Conservation (phyloP, 768 basidiomycete genomes). For the Russula sp. region DNA sequence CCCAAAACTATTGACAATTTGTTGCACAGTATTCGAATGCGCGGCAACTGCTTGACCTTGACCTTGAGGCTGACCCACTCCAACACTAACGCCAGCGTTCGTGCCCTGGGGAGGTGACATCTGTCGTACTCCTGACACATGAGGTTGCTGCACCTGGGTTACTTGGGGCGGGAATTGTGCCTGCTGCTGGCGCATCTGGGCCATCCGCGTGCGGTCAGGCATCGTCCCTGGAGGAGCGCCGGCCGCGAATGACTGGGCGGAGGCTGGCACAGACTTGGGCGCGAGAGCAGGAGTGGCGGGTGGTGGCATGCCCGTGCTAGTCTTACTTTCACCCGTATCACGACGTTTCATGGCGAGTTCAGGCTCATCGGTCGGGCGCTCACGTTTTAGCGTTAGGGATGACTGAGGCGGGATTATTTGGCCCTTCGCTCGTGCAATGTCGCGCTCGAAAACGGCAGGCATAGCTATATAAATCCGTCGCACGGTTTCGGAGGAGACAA, state of each 20-base stretch:
- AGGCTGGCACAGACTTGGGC: conserved; percentile 5
- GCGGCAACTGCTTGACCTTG: conserved; percentile 1
- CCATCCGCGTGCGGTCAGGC: conserved; percentile 6
- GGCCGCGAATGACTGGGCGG: conserved; percentile 2
- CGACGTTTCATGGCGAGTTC: conserved; percentile 53
- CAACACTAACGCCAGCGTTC: neutral
- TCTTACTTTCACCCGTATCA: conserved; percentile 59
- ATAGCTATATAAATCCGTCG: conserved; percentile 57
- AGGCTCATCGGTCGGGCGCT: conserved; percentile 44
- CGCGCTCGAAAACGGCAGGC: conserved; percentile 52
- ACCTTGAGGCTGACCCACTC: neutral
- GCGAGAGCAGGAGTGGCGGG: conserved; percentile 8
- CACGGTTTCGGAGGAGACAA: conserved; percentile 48
- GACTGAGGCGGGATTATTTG: conserved; percentile 22
- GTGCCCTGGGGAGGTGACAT: conserved; percentile 15
- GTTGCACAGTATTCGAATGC: conserved; percentile 6
- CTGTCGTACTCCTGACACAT: conserved; percentile 9
- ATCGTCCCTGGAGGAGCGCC: neutral
- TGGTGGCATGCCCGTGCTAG: conserved; percentile 29
- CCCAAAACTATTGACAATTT: conserved; percentile 10
- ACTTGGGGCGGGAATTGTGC: conserved; percentile 9
- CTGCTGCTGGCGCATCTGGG: conserved; percentile 17
- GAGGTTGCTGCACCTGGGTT: conserved; percentile 3
- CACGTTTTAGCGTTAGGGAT: conserved; percentile 48
- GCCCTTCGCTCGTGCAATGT: conserved; percentile 26